Evolutionary conservation across 176 grass and related monocot species (phyloP), one percentile per base, ranked within the genome.

Genomic region (Lolium rigidum): DNA sequence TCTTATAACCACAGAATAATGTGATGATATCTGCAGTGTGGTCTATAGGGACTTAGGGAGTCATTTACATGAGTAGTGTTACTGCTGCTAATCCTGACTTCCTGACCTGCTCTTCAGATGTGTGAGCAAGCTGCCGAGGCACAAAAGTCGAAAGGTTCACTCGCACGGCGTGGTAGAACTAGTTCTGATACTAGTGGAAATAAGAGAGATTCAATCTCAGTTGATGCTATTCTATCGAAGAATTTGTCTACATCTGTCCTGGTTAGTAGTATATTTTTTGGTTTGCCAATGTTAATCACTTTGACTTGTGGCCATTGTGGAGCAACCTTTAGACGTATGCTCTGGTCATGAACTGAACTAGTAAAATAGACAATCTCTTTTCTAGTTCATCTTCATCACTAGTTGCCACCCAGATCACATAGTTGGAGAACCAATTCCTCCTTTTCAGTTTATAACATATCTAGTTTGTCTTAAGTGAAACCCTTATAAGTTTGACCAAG

Each of bases 121-220:
- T 98, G 97, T 63, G 94, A 98, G 52, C 90, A 98, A 94, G 90
- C 94, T 56, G 92, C 94, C 37, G 97, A 98, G 82, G 93, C 93
- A 9, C 94, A 95, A 51, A 98, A 92, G 68, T 94, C 90, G 73
- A 98, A 98, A 94, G 92, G 94, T 74, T 9, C 87, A 65, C 83
- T 89, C 80, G 86, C 87, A 51, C 83, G 94, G 76, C 94, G 97
- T 90, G 91, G 90, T 81, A 94, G 92, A 98, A 89, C 86, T 85
- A 92, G 76, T 63, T 98, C 94, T 62, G 94, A 96, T 83, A 76
- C 87, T 69, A 85, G 84, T 54, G 89, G 91, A 82, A 91, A 83
- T 78, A 92, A 52, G 66, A 94, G 92, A 77, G 94, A 98, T 80
- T 92, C 97, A 44, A 86, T 98, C 74, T 94, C 97, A 86, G 90